Base-by-base conservation (phyloP, 495 filamentous ascomycete genomes). In the Penicillium argentinense region DNA sequence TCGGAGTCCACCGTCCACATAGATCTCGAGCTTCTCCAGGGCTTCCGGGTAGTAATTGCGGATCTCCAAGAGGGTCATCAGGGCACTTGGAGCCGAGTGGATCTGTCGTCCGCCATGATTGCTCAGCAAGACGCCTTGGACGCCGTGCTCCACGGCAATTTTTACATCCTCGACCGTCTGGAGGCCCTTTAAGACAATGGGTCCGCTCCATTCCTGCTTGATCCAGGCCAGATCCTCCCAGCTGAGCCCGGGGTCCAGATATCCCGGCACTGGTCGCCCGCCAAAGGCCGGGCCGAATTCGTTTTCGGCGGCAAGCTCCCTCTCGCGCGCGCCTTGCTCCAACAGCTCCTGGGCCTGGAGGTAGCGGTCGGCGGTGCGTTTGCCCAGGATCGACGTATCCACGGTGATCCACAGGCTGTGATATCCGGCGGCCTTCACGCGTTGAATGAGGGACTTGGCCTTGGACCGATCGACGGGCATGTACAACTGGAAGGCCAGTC, bases 351-450 rank as follows among this genome's bases (percentile, higher is more conserved):
- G 50, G 5, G 54, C 54, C 32, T 57, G 54, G 9, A 57, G 45
- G 24, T 57, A 57, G 2, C 54, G 49, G 38, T 57, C 54, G 7
- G 54, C 54, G 1, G 54, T 57, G 5, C 54, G 50, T 13, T 57
- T 54, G 7, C 54, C 54, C 22, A 53, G 46, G 2, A 47, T 53
- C 12, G 54, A 54, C 3, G 54, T 47, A 28, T 57, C 54, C 22
- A 57, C 54, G 1, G 54, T 57, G 19, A 57, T 42, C 54, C 54
- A 57, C 16, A 57, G 19, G 18, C 54, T 54, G 19, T 57, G 50
- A 16, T 54, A 57, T 16, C 54, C 50, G 12, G 54, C 54, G 4
- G 42, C 42, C 27, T 57, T 54, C 12, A 54, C 50, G 13, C 54
- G 40, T 34, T 44, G 54, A 24, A 57, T 54, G 18, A 57, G 37